phyloP scores from a whole-genome alignment of 2,329 filamentous ascomycete species.

The Seiridium unicorne region DNA sequence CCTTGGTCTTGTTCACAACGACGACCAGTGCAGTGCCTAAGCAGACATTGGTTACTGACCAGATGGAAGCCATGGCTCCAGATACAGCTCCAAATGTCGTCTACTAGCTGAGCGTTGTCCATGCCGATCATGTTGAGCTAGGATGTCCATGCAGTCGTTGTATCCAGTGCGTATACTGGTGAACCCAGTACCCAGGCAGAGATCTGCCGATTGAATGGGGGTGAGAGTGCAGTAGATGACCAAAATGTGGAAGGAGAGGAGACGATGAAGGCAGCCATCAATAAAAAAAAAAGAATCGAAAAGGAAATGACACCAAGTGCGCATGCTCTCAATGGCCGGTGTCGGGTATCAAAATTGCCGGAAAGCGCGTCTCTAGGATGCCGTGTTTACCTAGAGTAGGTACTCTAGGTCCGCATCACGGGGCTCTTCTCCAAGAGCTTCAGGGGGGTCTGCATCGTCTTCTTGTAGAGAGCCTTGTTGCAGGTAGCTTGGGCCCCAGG shows the following conservation, averaged over 20 bases:
- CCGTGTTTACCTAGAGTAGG: neutral
- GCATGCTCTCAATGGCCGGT: neutral
- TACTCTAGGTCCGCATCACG: slow-evolving; percentile 14
- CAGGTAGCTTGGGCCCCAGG: slow-evolving; percentile 15
- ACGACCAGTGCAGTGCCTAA: too few relatives aligned
- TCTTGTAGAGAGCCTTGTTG: slow-evolving; percentile 16
- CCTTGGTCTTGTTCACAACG: too few relatives aligned
- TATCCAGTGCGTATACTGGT: too few relatives aligned
- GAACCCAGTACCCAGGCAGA: too few relatives aligned
- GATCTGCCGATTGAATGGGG: too few relatives aligned
- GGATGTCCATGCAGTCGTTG: too few relatives aligned
- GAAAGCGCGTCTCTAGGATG: neutral
- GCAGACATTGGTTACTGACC: too few relatives aligned
- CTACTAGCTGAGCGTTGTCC: too few relatives aligned
- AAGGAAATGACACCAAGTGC: neutral
- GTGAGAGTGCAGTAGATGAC: neutral
- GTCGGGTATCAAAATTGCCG: neutral
- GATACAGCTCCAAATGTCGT: too few relatives aligned
- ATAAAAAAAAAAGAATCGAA: neutral
- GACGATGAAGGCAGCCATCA: neutral
- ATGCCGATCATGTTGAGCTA: too few relatives aligned
- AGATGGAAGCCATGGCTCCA: too few relatives aligned
- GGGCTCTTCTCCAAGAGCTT: slow-evolving; percentile 23
- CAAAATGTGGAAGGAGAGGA: neutral
- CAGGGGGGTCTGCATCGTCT: slow-evolving; percentile 24